phyloP scores from a whole-genome alignment of 139 green algal species.

The Deuterostichococcus epilithicus region DNA sequence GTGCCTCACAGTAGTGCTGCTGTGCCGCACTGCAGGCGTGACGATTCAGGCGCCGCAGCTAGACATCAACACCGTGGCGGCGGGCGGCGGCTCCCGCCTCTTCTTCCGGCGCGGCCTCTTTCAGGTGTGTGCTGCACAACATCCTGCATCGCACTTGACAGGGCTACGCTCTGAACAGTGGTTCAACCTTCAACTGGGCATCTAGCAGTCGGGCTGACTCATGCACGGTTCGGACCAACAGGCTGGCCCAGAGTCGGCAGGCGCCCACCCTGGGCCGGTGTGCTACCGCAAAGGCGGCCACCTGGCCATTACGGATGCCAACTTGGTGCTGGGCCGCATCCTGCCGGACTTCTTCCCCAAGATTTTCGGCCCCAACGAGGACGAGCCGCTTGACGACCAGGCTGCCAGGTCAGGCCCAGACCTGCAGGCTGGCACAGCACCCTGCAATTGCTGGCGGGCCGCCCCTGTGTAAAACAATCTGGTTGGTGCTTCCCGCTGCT shows the following conservation, averaged over 20 bases:
- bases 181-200: background rate
- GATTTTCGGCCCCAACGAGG: slow-evolving; percentile 80
- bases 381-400: slow-evolving; percentile 74
- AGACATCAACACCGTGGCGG: slow-evolving; percentile 98
- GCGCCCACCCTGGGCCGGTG: slow-evolving; percentile 90
- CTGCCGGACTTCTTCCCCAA: slow-evolving; percentile 92
- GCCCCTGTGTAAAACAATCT: too few species aligned
- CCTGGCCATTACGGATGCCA: slow-evolving; percentile 94
- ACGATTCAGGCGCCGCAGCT: slow-evolving; percentile 87
- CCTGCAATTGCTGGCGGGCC: too few species aligned
- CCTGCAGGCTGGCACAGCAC: background rate
- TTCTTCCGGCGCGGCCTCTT: slow-evolving; percentile 64
- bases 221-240: background rate
- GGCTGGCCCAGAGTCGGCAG: slow-evolving; percentile 91
- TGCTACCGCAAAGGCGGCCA: slow-evolving; percentile 92
- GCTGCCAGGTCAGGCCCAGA: slow-evolving; percentile 23
- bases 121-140: slow-evolving; percentile 5
- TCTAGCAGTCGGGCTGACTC: too few species aligned
- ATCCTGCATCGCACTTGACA: background rate
- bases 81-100: slow-evolving; percentile 83
- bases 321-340: slow-evolving; percentile 87
- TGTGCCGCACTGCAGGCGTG: slow-evolving; percentile 24
- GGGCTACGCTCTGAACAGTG: background rate
- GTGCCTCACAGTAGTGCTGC: background rate
- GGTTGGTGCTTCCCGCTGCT: too few species aligned